Evolutionary conservation across 2,329 filamentous ascomycete genomes (phyloP).

Genomic region (Fusarium sp.): DNA sequence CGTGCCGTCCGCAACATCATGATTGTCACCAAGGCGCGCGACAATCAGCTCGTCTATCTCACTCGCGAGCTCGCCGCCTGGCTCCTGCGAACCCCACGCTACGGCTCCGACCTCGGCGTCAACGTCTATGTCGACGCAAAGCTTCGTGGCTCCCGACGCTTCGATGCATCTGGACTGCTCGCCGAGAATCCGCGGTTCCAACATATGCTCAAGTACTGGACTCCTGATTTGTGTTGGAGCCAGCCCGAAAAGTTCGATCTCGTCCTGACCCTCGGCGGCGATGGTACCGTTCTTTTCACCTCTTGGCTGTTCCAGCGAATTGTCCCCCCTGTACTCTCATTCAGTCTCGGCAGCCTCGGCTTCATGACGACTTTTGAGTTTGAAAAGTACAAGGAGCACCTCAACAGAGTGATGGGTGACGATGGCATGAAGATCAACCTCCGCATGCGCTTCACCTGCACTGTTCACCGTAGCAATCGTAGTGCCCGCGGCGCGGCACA

Average conservation of each 20-base stretch:
- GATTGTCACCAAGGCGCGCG: conserved; percentile 98
- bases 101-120: conserved; percentile 89
- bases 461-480: conserved; percentile 82
- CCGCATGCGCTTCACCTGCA: conserved; percentile 99
- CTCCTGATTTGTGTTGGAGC: conserved; percentile 93
- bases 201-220: conserved; percentile 94
- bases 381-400: conserved; percentile 85
- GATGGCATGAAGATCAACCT: conserved; percentile 97
- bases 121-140: conserved; percentile 99
- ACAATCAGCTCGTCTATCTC: conserved; percentile 90
- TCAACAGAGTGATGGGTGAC: conserved; percentile 92
- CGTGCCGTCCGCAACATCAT: conserved; percentile 93
- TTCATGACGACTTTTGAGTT: conserved; percentile 92
- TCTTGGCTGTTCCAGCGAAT: conserved; percentile 93
- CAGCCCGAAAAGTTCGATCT: conserved; percentile 96
- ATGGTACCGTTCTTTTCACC: conserved; percentile 89
- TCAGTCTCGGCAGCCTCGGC: conserved; percentile 86
- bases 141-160: conserved; percentile 87
- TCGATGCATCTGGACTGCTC: conserved; percentile 79
- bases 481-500: conserved; percentile 63
- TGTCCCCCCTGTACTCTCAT: conserved; percentile 86
- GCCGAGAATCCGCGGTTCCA: conserved; percentile 81
- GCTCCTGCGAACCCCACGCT: conserved; percentile 89
- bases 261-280: conserved; percentile 87
- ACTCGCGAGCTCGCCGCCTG: conserved; percentile 90